These are phyloP conservation scores for Hyphopichia khmerensis DNA, from an alignment of 1,139 yeast genomes.

Conservation along the genomic window DNA sequence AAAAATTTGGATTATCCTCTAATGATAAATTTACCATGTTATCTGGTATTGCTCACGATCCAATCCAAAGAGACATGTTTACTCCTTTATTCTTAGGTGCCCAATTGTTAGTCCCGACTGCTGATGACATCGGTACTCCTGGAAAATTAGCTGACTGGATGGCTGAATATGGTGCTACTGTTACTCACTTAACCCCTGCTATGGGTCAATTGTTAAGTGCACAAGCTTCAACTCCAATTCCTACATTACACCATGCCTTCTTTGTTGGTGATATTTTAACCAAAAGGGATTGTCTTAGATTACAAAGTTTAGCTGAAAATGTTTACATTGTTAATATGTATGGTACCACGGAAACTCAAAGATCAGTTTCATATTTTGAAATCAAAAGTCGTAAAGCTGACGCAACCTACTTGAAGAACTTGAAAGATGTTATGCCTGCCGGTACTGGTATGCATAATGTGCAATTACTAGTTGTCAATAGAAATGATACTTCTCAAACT, in stretches of 20 bases:
- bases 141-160: constrained; percentile 98
- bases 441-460: constrained; percentile 97
- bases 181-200: constrained; percentile 97
- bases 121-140: constrained; percentile 98
- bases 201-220: constrained; percentile 98
- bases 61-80: constrained; percentile 98
- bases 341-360: constrained; percentile 98
- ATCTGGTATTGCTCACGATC: constrained; percentile 98
- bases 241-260: constrained; percentile 89
- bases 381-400: constrained; percentile 72
- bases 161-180: constrained; percentile 87
- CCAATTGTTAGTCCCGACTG: constrained; percentile 85
- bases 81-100: constrained; percentile 98
- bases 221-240: constrained; percentile 89
- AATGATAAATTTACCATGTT: constrained; percentile 94
- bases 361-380: constrained; percentile 93
- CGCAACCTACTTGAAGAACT: constrained; percentile 71
- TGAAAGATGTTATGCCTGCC: constrained; percentile 97
- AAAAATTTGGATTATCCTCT: constrained; percentile 72
- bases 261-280: constrained; percentile 98
- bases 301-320: constrained; percentile 88
- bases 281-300: constrained; percentile 90
- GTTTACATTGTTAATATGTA: constrained; percentile 95
- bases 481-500: constrained; percentile 80
- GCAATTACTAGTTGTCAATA: constrained; percentile 88